A percentile compares a stretch with the other conserved stretches of the same genome.
These are phyloP conservation scores for Fusarium miscanthi DNA, from an alignment of 2,329 filamentous ascomycete species.

Conservation along the genomic window DNA sequence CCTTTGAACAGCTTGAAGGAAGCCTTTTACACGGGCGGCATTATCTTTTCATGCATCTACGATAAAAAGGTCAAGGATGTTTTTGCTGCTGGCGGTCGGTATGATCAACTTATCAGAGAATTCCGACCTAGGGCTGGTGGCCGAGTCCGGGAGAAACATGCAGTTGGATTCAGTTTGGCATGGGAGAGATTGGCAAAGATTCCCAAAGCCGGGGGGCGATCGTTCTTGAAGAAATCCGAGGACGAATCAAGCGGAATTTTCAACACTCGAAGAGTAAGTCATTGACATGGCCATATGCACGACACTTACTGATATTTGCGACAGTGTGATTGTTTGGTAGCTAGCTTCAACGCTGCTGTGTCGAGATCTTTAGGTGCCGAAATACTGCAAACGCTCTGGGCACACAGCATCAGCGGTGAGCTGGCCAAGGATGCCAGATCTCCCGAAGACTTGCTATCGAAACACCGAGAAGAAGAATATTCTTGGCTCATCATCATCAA, in stretches of 20 bases:
- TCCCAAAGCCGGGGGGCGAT: constrained; percentile 64
- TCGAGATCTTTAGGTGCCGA: constrained; percentile 81
- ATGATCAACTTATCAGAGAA: constrained; percentile 88
- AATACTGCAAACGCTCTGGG: constrained; percentile 82
- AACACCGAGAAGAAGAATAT: constrained; percentile 81
- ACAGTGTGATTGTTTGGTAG: constrained; percentile 88
- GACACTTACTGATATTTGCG: neutral
- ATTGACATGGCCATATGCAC: neutral
- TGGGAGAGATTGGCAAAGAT: constrained; percentile 85
- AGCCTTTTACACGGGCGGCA: constrained; percentile 85
- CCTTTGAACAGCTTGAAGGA: constrained; percentile 91
- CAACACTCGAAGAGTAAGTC: constrained; percentile 70
- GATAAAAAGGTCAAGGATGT: constrained; percentile 87
- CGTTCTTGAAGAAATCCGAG: constrained; percentile 76
- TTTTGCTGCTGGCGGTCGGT: constrained; percentile 92
- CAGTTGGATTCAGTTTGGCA: constrained; percentile 90
- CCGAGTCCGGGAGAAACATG: constrained; percentile 75
- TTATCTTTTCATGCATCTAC: constrained; percentile 91
- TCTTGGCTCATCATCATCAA: constrained; percentile 93
- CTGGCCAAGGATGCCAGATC: constrained; percentile 83
- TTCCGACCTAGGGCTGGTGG: constrained; percentile 77
- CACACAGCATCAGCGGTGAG: constrained; percentile 87
- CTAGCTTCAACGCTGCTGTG: constrained; percentile 83
- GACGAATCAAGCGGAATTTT: constrained; percentile 70
- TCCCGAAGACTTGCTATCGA: constrained; percentile 80